These are phyloP conservation scores for Orbilia quercus DNA, from an alignment of 2,329 filamentous ascomycete genomes.

Conservation along the genomic window DNA sequence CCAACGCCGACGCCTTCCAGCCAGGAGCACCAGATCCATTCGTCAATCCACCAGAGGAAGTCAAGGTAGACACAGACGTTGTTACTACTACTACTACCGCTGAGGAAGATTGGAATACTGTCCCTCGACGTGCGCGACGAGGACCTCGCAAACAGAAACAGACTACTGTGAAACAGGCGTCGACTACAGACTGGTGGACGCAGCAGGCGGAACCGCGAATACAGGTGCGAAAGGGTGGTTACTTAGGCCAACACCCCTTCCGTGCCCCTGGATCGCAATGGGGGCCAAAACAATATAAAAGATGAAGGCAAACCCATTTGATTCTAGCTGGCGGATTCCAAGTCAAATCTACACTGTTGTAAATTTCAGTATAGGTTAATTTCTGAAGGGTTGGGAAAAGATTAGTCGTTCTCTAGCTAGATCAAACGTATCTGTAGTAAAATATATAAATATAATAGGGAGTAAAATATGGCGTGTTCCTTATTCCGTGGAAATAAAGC, in stretches of 20 bases:
- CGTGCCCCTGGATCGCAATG: too few species aligned
- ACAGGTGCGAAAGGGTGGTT: neutral
- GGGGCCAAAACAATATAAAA: too few species aligned
- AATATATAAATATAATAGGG: too few species aligned
- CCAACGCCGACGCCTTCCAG: neutral
- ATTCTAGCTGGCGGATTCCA: too few species aligned
- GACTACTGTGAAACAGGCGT: neutral
- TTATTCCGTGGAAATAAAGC: slow-evolving; percentile 15
- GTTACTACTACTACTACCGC: neutral
- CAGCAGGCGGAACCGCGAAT: neutral
- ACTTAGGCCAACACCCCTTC: too few species aligned
- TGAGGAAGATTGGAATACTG: neutral
- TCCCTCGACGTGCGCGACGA: neutral
- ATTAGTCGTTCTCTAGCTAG: too few species aligned
- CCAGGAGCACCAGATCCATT: neutral
- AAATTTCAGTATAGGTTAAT: too few species aligned
- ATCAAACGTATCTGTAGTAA: too few species aligned
- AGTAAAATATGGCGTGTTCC: neutral
- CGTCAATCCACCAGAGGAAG: neutral
- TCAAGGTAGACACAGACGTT: neutral
- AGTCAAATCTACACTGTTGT: too few species aligned
- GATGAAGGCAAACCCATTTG: too few species aligned
- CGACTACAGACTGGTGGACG: neutral
- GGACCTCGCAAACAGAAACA: neutral
- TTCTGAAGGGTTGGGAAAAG: too few species aligned